Evolutionary conservation across 75 land plant genomes (phyloP).

Genomic region (Picea sitchensis): DNA sequence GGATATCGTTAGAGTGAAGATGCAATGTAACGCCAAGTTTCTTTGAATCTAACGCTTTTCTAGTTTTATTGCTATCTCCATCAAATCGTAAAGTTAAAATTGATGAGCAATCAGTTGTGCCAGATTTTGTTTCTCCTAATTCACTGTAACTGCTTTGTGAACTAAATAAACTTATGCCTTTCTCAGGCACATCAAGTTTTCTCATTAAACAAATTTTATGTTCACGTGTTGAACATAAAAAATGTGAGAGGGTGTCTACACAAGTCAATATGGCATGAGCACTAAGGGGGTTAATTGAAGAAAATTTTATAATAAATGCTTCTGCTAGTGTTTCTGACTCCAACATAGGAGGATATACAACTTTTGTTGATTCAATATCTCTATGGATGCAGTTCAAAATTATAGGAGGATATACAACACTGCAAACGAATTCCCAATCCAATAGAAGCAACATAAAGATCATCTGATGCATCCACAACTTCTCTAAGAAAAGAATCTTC

Average conservation of each 20-base stretch:
- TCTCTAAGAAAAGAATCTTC: background rate
- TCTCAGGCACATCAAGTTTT: constrained; percentile 48
- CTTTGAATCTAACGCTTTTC: background rate
- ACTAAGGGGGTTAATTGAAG: constrained; percentile 81
- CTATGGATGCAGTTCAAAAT: too few relatives aligned
- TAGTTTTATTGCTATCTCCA: too few relatives aligned
- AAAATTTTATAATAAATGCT: constrained; percentile 66
- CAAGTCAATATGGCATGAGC: constrained; percentile 78
- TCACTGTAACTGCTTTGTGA: constrained; percentile 56
- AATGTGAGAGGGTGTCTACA: constrained; percentile 38
- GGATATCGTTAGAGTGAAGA: background rate
- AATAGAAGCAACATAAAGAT: constrained; percentile 80
- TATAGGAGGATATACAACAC: constrained; percentile 42
- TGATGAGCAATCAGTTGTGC: too few relatives aligned
- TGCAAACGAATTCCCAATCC: constrained; percentile 70
- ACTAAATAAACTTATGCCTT: constrained; percentile 54
- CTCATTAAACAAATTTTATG: constrained; percentile 29
- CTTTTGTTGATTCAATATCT: too few relatives aligned
- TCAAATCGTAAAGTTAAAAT: too few relatives aligned
- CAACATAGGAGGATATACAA: too few relatives aligned
- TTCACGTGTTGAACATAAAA: constrained; percentile 51
- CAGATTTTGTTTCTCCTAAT: background rate
- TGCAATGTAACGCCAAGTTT: background rate
- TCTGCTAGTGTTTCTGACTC: constrained; percentile 43
- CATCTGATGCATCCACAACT: constrained; percentile 59